Conservation (phyloP, 2,329 filamentous ascomycete genomes). For the Simplicillium sp. region DNA sequence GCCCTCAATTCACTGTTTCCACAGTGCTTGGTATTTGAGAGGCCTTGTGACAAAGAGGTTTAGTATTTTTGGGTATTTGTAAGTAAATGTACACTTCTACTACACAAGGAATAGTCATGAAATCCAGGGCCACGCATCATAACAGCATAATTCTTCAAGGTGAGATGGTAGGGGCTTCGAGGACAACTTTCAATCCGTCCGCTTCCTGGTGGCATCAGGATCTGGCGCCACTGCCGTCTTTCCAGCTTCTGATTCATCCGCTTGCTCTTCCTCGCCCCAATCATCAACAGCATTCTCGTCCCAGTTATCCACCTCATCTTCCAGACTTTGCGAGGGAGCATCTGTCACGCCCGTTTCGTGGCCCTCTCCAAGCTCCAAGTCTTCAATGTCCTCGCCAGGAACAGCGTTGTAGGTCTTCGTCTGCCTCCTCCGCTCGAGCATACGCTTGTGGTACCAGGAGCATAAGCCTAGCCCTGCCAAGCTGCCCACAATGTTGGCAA, state of each 20-base stretch:
- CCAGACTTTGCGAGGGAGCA: slow-evolving; percentile 36
- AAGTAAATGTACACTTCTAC: too few relatives aligned
- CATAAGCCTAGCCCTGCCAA: slow-evolving; percentile 62
- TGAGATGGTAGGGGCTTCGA: too few relatives aligned
- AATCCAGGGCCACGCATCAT: too few relatives aligned
- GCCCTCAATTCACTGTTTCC: too few relatives aligned
- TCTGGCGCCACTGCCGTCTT: neutral
- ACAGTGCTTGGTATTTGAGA: too few relatives aligned
- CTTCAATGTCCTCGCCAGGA: slow-evolving; percentile 51
- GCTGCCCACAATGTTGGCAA: slow-evolving; percentile 79
- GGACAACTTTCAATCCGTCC: too few relatives aligned
- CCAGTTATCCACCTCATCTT: slow-evolving; percentile 87
- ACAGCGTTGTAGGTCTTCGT: slow-evolving; percentile 65
- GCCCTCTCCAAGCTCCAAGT: slow-evolving; percentile 69
- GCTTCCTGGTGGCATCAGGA: neutral
- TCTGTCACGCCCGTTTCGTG: slow-evolving; percentile 59
- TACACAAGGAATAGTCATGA: too few relatives aligned
- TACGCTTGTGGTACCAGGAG: slow-evolving; percentile 88
- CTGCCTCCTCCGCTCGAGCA: slow-evolving; percentile 78
- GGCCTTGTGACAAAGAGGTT: too few relatives aligned
- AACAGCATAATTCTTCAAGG: too few relatives aligned
- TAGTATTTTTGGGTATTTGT: too few relatives aligned
- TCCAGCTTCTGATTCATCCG: slow-evolving; percentile 15
- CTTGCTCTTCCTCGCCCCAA: slow-evolving; percentile 44
- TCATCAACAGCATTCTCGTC: slow-evolving; percentile 67